phyloP scores from a whole-genome alignment of 441 rosid genomes.

The Melianthus villosus region DNA sequence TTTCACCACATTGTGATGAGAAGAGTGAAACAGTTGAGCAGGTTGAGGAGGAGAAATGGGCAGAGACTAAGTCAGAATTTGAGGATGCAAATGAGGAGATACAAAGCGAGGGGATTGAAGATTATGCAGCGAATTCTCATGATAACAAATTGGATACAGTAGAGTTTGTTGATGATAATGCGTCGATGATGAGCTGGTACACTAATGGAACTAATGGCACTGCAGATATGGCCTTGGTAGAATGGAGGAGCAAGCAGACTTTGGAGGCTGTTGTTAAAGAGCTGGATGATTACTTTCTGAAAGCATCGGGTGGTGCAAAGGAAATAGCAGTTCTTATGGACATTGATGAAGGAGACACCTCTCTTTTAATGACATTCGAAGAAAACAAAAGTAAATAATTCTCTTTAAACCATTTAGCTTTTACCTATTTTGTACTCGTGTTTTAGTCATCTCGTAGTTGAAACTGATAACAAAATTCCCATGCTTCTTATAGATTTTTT shows the following conservation, averaged over 20 bases:
- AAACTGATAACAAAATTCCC: no score
- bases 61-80: conserved; percentile 52
- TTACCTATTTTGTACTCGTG: no score
- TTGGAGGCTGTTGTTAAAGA: conserved; percentile 56
- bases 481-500: no score
- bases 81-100: conserved; percentile 37
- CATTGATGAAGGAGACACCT: conserved; percentile 30
- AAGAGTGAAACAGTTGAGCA: conserved; percentile 21
- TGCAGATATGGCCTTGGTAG: conserved; percentile 19
- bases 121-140: conserved; percentile 12
- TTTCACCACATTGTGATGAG: conserved; percentile 12
- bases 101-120: conserved; percentile 21
- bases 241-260: conserved; percentile 38
- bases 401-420: conserved; percentile 5
- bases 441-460: no score
- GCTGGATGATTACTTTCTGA: conserved; percentile 77
- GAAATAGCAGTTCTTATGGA: conserved; percentile 69
- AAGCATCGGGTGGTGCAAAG: conserved; percentile 58
- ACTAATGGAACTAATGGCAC: conserved; percentile 40
- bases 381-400: conserved; percentile 46
- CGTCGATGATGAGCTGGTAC: conserved; percentile 37
- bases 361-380: conserved; percentile 28
- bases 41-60: conserved; percentile 52
- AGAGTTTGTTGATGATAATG: conserved; percentile 37
- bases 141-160: conserved; percentile 22